These are phyloP conservation scores for Phialophora tarda DNA, from an alignment of 2,329 filamentous ascomycete genomes.

Conservation along the genomic window DNA sequence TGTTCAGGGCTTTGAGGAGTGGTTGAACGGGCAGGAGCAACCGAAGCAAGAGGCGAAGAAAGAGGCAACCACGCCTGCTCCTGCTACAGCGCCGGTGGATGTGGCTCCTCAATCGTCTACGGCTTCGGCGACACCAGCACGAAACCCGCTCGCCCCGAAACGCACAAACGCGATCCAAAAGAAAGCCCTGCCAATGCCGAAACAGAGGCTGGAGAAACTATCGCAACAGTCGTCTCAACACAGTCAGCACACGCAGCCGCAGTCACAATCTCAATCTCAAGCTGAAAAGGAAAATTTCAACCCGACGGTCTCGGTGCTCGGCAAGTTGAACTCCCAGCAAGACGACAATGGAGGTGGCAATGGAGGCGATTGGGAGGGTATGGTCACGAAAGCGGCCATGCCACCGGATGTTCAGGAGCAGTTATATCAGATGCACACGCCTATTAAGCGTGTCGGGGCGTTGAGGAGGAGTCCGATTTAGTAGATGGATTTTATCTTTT, in stretches of 20 bases:
- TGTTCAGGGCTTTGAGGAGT: conserved; percentile 38
- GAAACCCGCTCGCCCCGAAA: conserved; percentile 37
- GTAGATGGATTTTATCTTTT: conserved; percentile 1
- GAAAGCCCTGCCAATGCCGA: conserved; percentile 37
- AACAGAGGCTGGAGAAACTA: conserved; percentile 33
- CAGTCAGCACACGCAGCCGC: neutral
- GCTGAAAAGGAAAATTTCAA: conserved; percentile 37
- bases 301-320: conserved; percentile 21
- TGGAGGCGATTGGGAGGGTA: conserved; percentile 9
- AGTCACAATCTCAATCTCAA: neutral
- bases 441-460: conserved; percentile 39
- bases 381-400: conserved; percentile 31
- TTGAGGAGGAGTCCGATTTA: conserved; percentile 39
- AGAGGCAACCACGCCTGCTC: conserved; percentile 1
- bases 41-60: conserved; percentile 23
- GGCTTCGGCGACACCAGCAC: conserved; percentile 10
- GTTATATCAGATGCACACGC: conserved; percentile 37
- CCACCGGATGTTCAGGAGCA: conserved; percentile 39
- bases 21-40: conserved; percentile 33
- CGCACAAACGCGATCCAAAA: conserved; percentile 34
- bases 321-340: conserved; percentile 12
- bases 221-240: neutral
- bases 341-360: neutral
- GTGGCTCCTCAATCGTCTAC: neutral
- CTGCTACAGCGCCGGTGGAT: neutral